A percentile compares a stretch with the other conserved stretches of the same genome.
Conservation (phyloP, 202 grass and related monocot species). For the Zoysia matrella region DNA sequence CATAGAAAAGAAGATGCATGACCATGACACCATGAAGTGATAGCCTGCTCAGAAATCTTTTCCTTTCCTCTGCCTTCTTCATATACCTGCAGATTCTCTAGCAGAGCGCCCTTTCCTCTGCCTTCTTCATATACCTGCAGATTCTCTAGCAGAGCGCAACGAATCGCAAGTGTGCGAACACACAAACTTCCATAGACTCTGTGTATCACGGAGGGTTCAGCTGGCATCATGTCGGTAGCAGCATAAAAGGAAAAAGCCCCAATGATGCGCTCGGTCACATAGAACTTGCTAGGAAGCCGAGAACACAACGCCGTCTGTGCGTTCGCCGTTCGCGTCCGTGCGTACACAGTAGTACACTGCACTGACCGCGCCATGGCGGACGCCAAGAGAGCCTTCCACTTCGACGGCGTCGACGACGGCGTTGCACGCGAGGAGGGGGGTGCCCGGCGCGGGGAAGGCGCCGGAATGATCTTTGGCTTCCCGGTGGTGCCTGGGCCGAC, state of each 20-base stretch:
- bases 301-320: background rate
- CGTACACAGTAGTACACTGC: background rate
- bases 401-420: background rate
- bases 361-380: conserved; percentile 30
- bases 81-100: conserved; percentile 43
- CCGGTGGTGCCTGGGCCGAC: conserved; percentile 18
- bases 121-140: no score
- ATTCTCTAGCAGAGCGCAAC: no score
- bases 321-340: background rate
- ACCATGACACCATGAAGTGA: conserved; percentile 36
- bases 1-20: conserved; percentile 44
- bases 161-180: no score
- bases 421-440: conserved; percentile 12
- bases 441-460: background rate
- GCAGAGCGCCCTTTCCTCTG: background rate
- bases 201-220: no score
- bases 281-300: background rate
- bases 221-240: no score
- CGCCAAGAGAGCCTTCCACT: conserved; percentile 19
- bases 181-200: no score
- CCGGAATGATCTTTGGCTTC: conserved; percentile 47
- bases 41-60: conserved; percentile 49
- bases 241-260: no score
- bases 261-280: no score
- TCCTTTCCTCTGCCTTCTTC: conserved; percentile 16